These are phyloP conservation scores for Tetracentron sinense DNA, from an alignment of 164 flowering plant species.

Conservation along the genomic window DNA sequence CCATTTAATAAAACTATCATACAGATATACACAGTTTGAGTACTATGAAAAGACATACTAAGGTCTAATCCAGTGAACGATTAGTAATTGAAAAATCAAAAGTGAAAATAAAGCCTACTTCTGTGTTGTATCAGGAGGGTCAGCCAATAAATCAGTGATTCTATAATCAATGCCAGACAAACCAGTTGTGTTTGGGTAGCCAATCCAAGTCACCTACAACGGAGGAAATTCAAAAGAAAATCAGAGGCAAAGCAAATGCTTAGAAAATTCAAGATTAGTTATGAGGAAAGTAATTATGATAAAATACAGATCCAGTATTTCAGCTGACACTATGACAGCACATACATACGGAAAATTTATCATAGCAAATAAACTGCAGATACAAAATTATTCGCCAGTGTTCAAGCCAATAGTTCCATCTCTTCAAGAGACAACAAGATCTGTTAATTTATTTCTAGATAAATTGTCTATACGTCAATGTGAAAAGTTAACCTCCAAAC, in stretches of 20 bases:
- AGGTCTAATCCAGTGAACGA: not conserved
- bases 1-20: constrained; percentile 17
- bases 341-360: too few relatives aligned
- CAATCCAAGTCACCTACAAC: constrained; percentile 94
- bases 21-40: not conserved
- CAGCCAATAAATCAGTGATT: constrained; percentile 84
- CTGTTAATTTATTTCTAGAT: too few relatives aligned
- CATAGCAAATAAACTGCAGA: too few relatives aligned
- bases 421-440: too few relatives aligned
- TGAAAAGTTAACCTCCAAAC: too few relatives aligned
- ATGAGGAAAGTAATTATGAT: too few relatives aligned
- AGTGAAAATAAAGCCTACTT: constrained; percentile 42
- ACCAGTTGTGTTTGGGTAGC: constrained; percentile 98
- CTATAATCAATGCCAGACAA: constrained; percentile 91
- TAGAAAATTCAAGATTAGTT: not conserved
- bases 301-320: too few relatives aligned
- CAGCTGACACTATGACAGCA: too few relatives aligned
- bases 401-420: too few relatives aligned
- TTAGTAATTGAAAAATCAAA: not conserved
- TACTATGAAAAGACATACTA: too few relatives aligned
- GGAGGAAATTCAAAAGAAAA: constrained; percentile 7
- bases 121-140: constrained; percentile 73
- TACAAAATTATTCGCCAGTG: too few relatives aligned
- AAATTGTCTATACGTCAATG: too few relatives aligned
- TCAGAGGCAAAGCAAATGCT: constrained; percentile 4